Percentiles rank a stretch among this genome's conserved stretches.
Evolutionary conservation across 192 early-diverging fungal genomes (phyloP).

Genomic region (Helicostylum pulchrum): DNA sequence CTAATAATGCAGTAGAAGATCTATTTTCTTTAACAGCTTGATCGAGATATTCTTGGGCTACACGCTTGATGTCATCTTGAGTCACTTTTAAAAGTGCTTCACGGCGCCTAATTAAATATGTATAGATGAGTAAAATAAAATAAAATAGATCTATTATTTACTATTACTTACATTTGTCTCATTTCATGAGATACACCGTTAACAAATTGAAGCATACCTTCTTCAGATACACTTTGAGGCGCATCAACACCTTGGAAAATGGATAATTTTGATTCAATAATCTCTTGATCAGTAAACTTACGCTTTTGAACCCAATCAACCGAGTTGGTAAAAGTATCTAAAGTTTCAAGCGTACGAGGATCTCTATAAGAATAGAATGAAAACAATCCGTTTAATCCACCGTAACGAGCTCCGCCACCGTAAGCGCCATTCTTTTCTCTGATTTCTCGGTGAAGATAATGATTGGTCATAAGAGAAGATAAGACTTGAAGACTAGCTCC

Average conservation of each 20-base stretch:
- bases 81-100: slow-evolving; percentile 71
- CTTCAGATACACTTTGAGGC: slow-evolving; percentile 77
- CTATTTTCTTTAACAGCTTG: slow-evolving; percentile 7
- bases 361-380: slow-evolving; percentile 94
- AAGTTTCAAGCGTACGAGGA: slow-evolving; percentile 70
- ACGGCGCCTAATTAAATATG: slow-evolving; percentile 53
- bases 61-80: slow-evolving; percentile 65
- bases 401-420: slow-evolving; percentile 82
- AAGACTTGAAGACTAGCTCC: slow-evolving; percentile 75
- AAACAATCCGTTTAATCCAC: slow-evolving; percentile 73
- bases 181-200: slow-evolving; percentile 81
- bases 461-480: slow-evolving; percentile 77
- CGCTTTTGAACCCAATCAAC: slow-evolving; percentile 65
- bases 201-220: slow-evolving; percentile 80
- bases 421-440: slow-evolving; percentile 97
- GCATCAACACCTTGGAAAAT: slow-evolving; percentile 83
- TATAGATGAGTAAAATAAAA: not conserved
- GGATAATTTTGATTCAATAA: slow-evolving; percentile 90
- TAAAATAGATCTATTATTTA: not conserved
- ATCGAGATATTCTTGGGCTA: slow-evolving; percentile 41
- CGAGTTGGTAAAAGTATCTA: slow-evolving; percentile 63
- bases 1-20: slow-evolving; percentile 44
- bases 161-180: slow-evolving; percentile 63
- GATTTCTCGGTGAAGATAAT: slow-evolving; percentile 94
- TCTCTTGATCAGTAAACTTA: slow-evolving; percentile 56